A percentile compares a stretch with the other conserved stretches of the same genome.
These are phyloP conservation scores for Boletellus sp. DNA, from an alignment of 768 basidiomycete genomes.

Conservation along the genomic window DNA sequence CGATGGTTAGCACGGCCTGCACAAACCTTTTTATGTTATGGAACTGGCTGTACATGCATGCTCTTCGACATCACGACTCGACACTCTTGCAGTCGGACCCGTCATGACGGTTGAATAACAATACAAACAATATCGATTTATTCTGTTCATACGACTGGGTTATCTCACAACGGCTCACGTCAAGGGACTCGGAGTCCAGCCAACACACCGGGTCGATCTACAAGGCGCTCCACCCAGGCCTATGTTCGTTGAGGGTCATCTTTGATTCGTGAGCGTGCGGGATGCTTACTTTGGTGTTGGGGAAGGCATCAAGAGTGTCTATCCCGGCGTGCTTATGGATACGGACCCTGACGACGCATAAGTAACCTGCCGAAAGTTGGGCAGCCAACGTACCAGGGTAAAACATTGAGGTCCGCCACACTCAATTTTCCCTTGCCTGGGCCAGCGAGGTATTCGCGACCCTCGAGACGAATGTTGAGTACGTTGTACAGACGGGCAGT, in stretches of 20 bases:
- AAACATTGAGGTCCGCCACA: constrained; percentile 68
- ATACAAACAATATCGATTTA: not conserved
- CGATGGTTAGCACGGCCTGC: too few species aligned
- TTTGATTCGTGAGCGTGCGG: too few species aligned
- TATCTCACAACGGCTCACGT: not conserved
- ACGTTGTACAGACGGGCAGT: constrained; percentile 82
- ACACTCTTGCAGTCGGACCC: too few species aligned
- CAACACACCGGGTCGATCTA: constrained; percentile 19
- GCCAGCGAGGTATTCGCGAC: constrained; percentile 79
- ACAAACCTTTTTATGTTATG: too few species aligned
- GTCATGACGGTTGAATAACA: too few species aligned
- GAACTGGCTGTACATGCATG: too few species aligned
- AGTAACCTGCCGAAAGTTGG: not conserved
- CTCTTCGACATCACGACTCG: too few species aligned
- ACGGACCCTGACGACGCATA: constrained; percentile 46
- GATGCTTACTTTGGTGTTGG: constrained; percentile 49
- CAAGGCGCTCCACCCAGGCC: constrained; percentile 32
- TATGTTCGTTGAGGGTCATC: not conserved
- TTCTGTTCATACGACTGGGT: not conserved
- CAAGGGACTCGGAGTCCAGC: constrained; percentile 21
- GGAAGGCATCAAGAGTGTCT: constrained; percentile 59
- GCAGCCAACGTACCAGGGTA: constrained; percentile 49
- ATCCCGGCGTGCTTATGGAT: constrained; percentile 46
- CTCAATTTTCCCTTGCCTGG: constrained; percentile 61
- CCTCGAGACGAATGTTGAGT: constrained; percentile 69